Conservation (phyloP, 352 stramenopile genomes). For the Globisporangium parvum region DNA sequence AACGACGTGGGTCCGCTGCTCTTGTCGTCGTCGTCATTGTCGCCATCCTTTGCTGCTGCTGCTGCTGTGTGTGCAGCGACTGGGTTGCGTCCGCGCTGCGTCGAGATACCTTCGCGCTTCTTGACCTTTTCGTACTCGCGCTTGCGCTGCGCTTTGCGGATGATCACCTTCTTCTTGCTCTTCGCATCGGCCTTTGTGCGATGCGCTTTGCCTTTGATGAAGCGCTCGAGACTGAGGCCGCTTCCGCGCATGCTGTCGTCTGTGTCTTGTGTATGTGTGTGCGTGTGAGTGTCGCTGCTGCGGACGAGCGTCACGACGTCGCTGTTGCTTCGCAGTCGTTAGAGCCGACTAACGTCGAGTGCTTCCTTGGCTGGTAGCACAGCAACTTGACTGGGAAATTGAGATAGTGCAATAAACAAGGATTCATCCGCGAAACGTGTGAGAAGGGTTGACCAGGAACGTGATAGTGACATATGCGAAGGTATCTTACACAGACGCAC, state of each 20-base stretch:
- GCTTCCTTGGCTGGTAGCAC: too few species aligned
- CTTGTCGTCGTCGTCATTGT: constrained; percentile 3
- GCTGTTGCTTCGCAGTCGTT: neutral
- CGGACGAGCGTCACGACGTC: too few species aligned
- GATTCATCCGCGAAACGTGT: too few species aligned
- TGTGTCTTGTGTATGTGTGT: constrained; percentile 3
- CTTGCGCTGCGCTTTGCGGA: constrained; percentile 73
- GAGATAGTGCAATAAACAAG: too few species aligned
- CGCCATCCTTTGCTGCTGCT: constrained; percentile 3
- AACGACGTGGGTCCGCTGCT: constrained; percentile 39
- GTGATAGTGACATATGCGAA: too few species aligned
- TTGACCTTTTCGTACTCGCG: constrained; percentile 83
- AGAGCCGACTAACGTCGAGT: neutral
- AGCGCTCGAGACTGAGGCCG: constrained; percentile 79
- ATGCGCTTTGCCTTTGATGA: constrained; percentile 83
- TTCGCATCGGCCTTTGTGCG: constrained; percentile 72
- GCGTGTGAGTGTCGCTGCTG: neutral
- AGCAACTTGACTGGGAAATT: too few species aligned
- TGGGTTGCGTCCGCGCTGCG: constrained; percentile 13
- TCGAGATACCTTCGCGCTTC: constrained; percentile 31
- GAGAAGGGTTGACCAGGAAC: neutral
- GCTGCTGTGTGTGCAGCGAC: neutral
- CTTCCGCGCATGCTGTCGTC: constrained; percentile 49
- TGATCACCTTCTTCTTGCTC: constrained; percentile 79
- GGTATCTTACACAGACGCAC: too few species aligned